Percentiles rank a stretch among this genome's conserved stretches.
Evolutionary conservation across 2,329 filamentous ascomycete species (phyloP).

Genomic region (Trichoderma gracile): DNA sequence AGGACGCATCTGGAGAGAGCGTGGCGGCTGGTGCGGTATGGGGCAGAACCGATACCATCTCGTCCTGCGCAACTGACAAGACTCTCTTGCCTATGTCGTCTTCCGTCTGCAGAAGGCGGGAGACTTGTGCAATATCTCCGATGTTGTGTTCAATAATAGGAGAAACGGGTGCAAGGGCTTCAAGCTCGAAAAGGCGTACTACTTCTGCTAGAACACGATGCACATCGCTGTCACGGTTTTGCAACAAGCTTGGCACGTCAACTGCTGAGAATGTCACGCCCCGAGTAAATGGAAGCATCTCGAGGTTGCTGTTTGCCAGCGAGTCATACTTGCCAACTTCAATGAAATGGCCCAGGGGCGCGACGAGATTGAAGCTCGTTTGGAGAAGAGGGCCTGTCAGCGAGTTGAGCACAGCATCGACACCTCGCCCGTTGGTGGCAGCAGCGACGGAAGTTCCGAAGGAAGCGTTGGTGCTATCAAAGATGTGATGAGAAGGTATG

Average conservation of each 20-base stretch:
- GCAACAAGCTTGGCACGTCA: neutral
- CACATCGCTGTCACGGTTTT: neutral
- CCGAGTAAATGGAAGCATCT: neutral
- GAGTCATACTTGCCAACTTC: neutral
- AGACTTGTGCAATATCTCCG: conserved; percentile 23
- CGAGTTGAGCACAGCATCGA: neutral
- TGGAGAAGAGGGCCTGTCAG: neutral
- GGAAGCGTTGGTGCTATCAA: neutral
- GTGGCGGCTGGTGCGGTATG: neutral
- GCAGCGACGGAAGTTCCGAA: neutral
- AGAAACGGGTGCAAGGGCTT: neutral
- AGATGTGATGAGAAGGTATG: neutral
- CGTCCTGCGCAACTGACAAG: conserved; percentile 16
- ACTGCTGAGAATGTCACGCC: neutral
- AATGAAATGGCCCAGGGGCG: neutral
- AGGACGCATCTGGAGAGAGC: neutral
- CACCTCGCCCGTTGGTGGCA: neutral
- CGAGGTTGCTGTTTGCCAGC: neutral
- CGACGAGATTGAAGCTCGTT: neutral
- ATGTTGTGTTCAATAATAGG: neutral
- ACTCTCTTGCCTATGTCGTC: conserved; percentile 31
- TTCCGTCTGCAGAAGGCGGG: conserved; percentile 29
- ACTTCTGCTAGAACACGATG: neutral
- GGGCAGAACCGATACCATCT: conserved; percentile 4
- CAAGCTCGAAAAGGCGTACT: neutral